These are phyloP conservation scores for Tubosaeta brunneosetosa DNA, from an alignment of 768 basidiomycete genomes.

Conservation along the genomic window DNA sequence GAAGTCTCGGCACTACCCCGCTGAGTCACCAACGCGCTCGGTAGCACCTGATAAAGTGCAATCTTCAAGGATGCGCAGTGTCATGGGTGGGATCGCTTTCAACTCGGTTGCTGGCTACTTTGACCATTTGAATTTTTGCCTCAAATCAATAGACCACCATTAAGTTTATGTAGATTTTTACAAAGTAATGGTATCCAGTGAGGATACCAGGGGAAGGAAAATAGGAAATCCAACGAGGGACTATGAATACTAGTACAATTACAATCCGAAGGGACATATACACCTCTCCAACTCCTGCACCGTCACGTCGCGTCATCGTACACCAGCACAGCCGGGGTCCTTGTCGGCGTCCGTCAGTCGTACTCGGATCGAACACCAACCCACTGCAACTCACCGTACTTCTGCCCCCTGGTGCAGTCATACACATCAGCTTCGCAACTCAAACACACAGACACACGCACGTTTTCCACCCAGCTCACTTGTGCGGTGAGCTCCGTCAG, in stretches of 20 bases:
- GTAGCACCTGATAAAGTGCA: too few species aligned
- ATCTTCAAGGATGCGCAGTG: too few species aligned
- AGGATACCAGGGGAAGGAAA: too few species aligned
- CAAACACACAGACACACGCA: slow-evolving; percentile 22
- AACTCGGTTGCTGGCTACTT: too few species aligned
- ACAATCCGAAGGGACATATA: not conserved
- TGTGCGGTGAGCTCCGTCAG: slow-evolving; percentile 50
- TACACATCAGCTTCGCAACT: not conserved
- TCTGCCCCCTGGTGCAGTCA: slow-evolving; percentile 27
- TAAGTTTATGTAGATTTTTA: too few species aligned
- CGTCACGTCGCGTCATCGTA: slow-evolving; percentile 21
- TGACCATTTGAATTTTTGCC: too few species aligned
- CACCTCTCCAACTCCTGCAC: not conserved
- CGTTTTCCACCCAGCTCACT: slow-evolving; percentile 47
- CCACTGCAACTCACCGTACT: slow-evolving; percentile 27
- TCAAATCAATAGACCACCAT: too few species aligned
- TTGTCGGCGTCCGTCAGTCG: slow-evolving; percentile 2
- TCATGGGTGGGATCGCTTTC: too few species aligned
- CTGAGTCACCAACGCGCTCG: too few species aligned
- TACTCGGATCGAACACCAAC: not conserved
- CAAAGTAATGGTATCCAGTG: too few species aligned
- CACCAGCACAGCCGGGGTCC: slow-evolving; percentile 29
- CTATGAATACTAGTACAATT: not conserved
- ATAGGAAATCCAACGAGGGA: too few species aligned
- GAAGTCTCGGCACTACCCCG: too few species aligned